Conservation (phyloP, 176 grass and related monocot genomes). For the Aegilops longissima region DNA sequence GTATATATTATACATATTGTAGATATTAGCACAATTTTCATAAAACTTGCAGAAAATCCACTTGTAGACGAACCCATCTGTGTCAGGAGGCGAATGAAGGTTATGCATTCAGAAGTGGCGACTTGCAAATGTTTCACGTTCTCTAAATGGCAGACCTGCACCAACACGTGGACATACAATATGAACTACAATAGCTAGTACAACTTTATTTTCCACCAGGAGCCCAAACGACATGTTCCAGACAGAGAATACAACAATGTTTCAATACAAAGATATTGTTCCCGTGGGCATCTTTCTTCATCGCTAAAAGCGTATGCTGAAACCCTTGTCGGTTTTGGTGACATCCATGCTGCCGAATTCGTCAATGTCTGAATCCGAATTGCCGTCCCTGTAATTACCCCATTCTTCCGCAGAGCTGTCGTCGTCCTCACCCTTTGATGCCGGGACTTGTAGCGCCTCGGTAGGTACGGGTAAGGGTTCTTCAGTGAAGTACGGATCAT, state of each 20-base stretch:
- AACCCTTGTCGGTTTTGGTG: constrained; percentile 61
- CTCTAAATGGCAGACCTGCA: background rate
- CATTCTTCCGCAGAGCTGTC: constrained; percentile 57
- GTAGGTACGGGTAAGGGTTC: constrained; percentile 62
- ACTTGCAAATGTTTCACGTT: background rate
- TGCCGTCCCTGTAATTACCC: constrained; percentile 47
- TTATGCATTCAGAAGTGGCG: background rate
- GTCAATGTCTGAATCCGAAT: constrained; percentile 58
- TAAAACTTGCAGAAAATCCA: background rate
- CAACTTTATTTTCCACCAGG: background rate
- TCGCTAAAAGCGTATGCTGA: constrained; percentile 55
- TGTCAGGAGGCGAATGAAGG: background rate
- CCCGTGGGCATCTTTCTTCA: background rate
- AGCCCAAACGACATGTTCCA: constrained; percentile 24
- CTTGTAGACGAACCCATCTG: background rate
- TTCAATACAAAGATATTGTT: background rate
- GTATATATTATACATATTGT: no score
- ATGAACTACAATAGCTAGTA: background rate
- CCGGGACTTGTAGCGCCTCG: constrained; percentile 55
- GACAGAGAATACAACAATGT: background rate
- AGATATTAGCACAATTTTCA: no score
- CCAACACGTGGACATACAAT: background rate
- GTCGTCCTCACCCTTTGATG: constrained; percentile 44
- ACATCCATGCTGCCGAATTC: constrained; percentile 71
- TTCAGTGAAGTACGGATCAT: constrained; percentile 62